A percentile compares a stretch with the other conserved stretches of the same genome.
Conservation (phyloP, 805 yeast species). For the Priceomyces carsonii region DNA sequence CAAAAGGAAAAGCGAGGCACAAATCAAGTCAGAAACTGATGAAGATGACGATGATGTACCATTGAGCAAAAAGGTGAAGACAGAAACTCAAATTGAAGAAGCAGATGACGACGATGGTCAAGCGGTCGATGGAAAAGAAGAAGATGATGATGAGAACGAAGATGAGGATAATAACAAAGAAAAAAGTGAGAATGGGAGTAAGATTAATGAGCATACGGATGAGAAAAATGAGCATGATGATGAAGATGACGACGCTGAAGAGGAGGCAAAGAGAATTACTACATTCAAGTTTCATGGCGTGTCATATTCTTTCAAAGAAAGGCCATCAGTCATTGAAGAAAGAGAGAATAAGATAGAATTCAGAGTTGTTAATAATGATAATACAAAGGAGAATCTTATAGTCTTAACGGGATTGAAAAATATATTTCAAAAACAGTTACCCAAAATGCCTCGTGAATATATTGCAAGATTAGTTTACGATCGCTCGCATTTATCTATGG, state of each 20-base stretch:
- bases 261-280: conserved; percentile 41
- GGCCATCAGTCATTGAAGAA: conserved; percentile 94
- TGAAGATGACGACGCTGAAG: conserved; percentile 45
- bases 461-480: conserved; percentile 94
- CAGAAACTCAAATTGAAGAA: conserved; percentile 24
- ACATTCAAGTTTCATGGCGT: conserved; percentile 74
- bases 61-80: conserved; percentile 22
- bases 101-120: conserved; percentile 17
- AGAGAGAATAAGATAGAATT: conserved; percentile 91
- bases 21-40: conserved; percentile 14
- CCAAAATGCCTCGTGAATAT: conserved; percentile 98
- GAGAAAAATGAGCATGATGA: conserved; percentile 34
- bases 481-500: conserved; percentile 91
- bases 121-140: conserved; percentile 21
- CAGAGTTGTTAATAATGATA: conserved; percentile 94
- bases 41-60: conserved; percentile 29
- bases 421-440: conserved; percentile 94
- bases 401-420: conserved; percentile 93
- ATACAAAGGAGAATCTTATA: conserved; percentile 81
- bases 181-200: conserved; percentile 11
- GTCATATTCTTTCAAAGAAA: conserved; percentile 79
- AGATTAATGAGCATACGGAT: conserved; percentile 21
- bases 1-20: conserved; percentile 4
- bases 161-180: conserved; percentile 11
- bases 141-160: conserved; percentile 31